Evolutionary conservation across 106 monocot genomes (phyloP), one percentile per base, ranked within the genome.

Genomic region (Dendrobium nobile): DNA sequence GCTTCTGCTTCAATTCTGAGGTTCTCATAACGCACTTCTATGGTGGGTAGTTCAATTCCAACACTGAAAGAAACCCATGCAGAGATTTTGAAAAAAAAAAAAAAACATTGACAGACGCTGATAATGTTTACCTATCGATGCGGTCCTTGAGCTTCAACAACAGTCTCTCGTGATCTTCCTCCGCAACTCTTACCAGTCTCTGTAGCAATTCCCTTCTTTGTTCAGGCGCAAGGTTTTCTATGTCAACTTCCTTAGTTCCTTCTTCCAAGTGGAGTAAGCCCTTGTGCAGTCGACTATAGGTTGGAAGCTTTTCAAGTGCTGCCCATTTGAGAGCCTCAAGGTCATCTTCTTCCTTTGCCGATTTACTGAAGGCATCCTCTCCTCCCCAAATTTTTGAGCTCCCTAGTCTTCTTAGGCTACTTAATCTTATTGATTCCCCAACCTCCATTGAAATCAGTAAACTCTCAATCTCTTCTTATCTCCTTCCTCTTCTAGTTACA

Each of bases 161-260:
- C 82, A 95, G 87, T 73, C 48, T 77, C 85, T 90, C 90, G 28
- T 92, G 87, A 80, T 95, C 94, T 75, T 92, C 93, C 77, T 93
- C 89, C 0, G 87, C 82, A 15, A 78, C 89, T 22, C 80, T 82
- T 10, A 95, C 84, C 8, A 95, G 79, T 54, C 88, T 87, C 81
- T 87, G 85, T 28, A 95, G 27, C 75, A 95, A 19, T 3, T 68
- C 67, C 80, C 84, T 80, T 76, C 82, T 86, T 74, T 92, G 88
- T 18, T 85, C 78, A 19, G 48, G 17, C 0, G 88, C 82, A 9
- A 94, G 79, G 22, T 54, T 33, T 24, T 81, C 77, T 31, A 94
- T 75, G 16, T 94, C 88, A 15, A 94, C 86, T 79, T 91, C 94
- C 78, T 79, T 76, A 40, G 28, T 48, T 0, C 79, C 84, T 42